Evolutionary conservation across 2,329 filamentous ascomycete species (phyloP).

Genomic region (Karstenula rhodostoma): DNA sequence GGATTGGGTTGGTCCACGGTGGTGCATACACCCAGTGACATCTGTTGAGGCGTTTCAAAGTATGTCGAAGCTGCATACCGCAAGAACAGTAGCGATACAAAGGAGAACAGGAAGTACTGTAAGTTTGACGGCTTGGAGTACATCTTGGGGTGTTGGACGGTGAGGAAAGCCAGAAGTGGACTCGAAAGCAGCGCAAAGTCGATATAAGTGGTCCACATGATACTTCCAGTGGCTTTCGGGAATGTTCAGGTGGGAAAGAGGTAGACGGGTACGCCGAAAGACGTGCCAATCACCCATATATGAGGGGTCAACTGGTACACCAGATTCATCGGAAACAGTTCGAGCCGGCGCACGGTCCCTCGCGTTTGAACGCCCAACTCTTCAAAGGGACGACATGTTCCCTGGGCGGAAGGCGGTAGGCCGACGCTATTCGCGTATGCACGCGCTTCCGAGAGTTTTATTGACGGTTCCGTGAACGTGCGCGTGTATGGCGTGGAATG

Average conservation of each 20-base stretch:
- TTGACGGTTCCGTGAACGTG: constrained; percentile 7
- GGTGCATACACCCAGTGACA: constrained; percentile 26
- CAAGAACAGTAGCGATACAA: constrained; percentile 35
- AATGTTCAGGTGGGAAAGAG: constrained; percentile 9
- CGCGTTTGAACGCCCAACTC: constrained; percentile 4
- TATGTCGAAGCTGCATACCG: constrained; percentile 32
- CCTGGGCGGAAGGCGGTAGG: constrained; percentile 5
- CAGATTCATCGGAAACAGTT: constrained; percentile 16
- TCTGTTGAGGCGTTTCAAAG: constrained; percentile 16
- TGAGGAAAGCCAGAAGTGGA: constrained; percentile 40
- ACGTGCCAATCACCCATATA: constrained; percentile 13
- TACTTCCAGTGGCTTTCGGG: constrained; percentile 8
- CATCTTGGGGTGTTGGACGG: constrained; percentile 35
- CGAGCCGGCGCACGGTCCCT: constrained; percentile 12
- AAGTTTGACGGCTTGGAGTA: constrained; percentile 29
- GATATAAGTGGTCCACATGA: constrained; percentile 38
- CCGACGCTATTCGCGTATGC: constrained; percentile 1
- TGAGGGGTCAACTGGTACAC: constrained; percentile 11
- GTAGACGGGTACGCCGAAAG: constrained; percentile 7
- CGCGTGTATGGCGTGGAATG: constrained; percentile 14
- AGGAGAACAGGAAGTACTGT: constrained; percentile 39
- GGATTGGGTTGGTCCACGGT: constrained; percentile 56
- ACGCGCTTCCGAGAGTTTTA: background rate
- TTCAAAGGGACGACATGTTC: background rate
- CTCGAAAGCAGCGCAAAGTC: constrained; percentile 44